Base-by-base conservation (phyloP, 202 grass and related monocot genomes). In the Brachypodium distachyon region DNA sequence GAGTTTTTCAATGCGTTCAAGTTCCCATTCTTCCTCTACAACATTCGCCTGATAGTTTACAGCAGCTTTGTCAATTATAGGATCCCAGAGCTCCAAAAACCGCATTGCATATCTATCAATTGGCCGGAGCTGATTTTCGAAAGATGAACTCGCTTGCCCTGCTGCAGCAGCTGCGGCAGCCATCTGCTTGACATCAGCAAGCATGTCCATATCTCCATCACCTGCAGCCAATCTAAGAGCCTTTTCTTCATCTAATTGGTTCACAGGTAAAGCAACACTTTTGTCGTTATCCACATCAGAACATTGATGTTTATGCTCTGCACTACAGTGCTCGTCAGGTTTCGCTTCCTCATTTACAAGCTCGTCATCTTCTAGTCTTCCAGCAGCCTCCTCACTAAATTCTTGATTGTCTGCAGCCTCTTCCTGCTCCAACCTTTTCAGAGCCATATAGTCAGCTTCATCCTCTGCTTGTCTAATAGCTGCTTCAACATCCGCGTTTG, bases 371-470 rank as follows among this genome's bases (percentile, higher is more conserved):
- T 99, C 96, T 82, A 80, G 67, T 81, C 83, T 87, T 32, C 78
- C 89, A 64, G 89, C 81, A 70, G 77, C 75, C 74, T 99, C 96
- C 86, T 99, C 96, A 17, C 82, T 93, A 77, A 99, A 99, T 64
- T 99, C 96, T 84, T 99, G 92, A 81, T 99, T 99, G 62, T 99
- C 96, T 72, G 95, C 87, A 57, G 90, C 96, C 29, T 99, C 92
- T 84, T 99, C 96, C 78, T 99, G 80, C 72, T 99, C 96, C 47
- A 99, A 84, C 57, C 81, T 99, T 83, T 99, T 99, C 46, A 99
- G 85, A 71, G 96, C 96, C 96, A 99, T 99, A 74, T 99, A 99
- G 79, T 99, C 96, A 31, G 87, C 96, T 88, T 99, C 96, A 81
- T 99, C 96, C 82, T 99, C 96, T 78, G 96, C 96, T 58, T 89